Conservation (phyloP, 2,329 filamentous ascomycete genomes). For the Fusarium sp. region DNA sequence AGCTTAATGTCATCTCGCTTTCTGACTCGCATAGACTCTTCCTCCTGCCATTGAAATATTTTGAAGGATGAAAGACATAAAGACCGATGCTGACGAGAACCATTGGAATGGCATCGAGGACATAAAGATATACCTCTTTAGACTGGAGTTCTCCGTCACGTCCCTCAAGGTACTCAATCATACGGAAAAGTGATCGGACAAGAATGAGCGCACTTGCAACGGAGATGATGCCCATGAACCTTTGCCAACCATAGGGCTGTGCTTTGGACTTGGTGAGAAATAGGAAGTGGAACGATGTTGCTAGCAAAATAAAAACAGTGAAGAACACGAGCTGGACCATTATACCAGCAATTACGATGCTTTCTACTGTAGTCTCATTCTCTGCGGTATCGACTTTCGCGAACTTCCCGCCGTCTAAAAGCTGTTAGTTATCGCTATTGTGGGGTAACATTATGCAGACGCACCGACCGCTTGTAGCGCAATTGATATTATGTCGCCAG, state of each 20-base stretch:
- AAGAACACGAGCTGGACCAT: slow-evolving; percentile 6
- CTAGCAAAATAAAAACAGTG: neutral
- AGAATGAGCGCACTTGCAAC: neutral
- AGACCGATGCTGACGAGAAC: neutral
- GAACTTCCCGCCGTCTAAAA: neutral
- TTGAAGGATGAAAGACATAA: neutral
- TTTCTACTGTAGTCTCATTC: neutral
- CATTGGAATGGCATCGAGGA: neutral
- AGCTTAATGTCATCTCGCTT: neutral
- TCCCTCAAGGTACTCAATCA: neutral
- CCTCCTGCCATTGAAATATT: neutral
- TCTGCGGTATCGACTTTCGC: neutral
- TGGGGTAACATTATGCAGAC: too few species aligned
- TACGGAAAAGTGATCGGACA: neutral
- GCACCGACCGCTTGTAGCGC: neutral
- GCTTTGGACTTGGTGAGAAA: neutral
- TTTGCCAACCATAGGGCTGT: neutral
- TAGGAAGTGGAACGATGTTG: neutral
- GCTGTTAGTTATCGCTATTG: neutral
- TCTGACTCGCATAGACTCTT: neutral
- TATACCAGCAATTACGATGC: neutral
- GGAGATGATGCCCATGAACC: neutral
- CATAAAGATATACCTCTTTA: neutral
- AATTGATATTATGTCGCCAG: slow-evolving; percentile 4
- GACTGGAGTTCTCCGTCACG: neutral